Evolutionary conservation across 768 basidiomycete species (phyloP).

Genomic region (Trametes cingulata): DNA sequence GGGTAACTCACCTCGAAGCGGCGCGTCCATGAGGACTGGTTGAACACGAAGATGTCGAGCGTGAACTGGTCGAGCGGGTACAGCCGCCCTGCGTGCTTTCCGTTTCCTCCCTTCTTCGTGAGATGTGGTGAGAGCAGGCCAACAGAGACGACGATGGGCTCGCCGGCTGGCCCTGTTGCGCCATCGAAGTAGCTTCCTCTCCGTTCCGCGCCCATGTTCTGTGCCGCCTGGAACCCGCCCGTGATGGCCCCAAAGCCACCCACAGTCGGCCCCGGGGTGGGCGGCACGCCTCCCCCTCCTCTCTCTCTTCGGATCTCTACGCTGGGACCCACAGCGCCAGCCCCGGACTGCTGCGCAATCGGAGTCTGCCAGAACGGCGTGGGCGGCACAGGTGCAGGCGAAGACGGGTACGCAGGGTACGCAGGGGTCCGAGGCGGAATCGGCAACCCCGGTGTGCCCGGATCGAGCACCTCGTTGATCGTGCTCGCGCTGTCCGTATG

Average conservation of each 20-base stretch:
- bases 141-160: constrained; percentile 71
- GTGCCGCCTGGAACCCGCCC: constrained; percentile 42
- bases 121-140: constrained; percentile 40
- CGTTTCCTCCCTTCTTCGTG: constrained; percentile 8
- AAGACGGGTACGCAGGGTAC: constrained; percentile 58
- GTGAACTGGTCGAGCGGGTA: constrained; percentile 76
- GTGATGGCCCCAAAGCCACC: constrained; percentile 25
- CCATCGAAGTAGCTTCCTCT: constrained; percentile 14
- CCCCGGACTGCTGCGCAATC: constrained; percentile 49
- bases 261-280: constrained; percentile 58
- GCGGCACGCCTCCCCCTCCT: constrained; percentile 43
- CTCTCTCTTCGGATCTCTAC: constrained; percentile 70
- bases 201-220: constrained; percentile 30
- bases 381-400: constrained; percentile 50
- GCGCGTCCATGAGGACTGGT: constrained; percentile 73
- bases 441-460: constrained; percentile 17
- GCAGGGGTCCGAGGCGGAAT: constrained; percentile 58
- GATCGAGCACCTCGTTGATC: constrained; percentile 13
- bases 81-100: constrained; percentile 46
- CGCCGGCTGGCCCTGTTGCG: constrained; percentile 29
- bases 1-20: constrained; percentile 77
- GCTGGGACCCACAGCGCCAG: constrained; percentile 51
- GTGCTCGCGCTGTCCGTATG: constrained; percentile 25
- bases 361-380: constrained; percentile 57
- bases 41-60: constrained; percentile 86